These are phyloP conservation scores for Monilinia vaccinii-corymbosi DNA, from an alignment of 2,329 filamentous ascomycete genomes.

Conservation along the genomic window DNA sequence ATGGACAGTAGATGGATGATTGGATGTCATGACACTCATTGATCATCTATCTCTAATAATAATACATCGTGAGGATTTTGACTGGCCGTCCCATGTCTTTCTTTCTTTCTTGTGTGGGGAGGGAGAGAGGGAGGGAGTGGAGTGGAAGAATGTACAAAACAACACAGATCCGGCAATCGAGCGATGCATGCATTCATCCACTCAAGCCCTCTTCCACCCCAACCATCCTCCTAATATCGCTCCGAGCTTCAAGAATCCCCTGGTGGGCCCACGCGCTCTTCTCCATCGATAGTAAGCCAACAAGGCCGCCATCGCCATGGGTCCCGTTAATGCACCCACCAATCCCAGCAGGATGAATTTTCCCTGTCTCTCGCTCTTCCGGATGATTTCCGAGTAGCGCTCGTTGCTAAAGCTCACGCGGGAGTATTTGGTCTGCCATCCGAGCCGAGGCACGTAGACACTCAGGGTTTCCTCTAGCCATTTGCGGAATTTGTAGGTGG, in stretches of 20 bases:
- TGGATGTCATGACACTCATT: too few species aligned
- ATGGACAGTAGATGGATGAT: not conserved
- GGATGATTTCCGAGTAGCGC: conserved; percentile 74
- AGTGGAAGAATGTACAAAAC: not conserved
- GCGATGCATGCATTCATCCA: not conserved
- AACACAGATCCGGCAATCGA: not conserved
- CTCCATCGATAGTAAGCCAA: conserved; percentile 17
- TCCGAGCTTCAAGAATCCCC: not conserved
- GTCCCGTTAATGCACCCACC: conserved; percentile 13
- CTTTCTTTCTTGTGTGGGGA: not conserved
- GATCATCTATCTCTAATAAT: too few species aligned
- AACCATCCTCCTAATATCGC: not conserved
- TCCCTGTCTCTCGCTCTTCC: conserved; percentile 60
- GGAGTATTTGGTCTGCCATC: conserved; percentile 89
- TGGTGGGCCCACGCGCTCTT: not conserved
- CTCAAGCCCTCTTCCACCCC: not conserved
- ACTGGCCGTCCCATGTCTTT: not conserved
- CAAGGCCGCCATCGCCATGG: conserved; percentile 15
- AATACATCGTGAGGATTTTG: not conserved
- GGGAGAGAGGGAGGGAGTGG: not conserved
- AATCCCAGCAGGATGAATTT: conserved; percentile 18
- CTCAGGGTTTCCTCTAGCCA: conserved; percentile 76
- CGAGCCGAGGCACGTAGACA: conserved; percentile 63
- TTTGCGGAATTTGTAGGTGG: conserved; percentile 72
- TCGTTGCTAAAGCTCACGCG: conserved; percentile 91